Base-by-base conservation (phyloP, 345 rosid genomes). In the Physaria fendleri region DNA sequence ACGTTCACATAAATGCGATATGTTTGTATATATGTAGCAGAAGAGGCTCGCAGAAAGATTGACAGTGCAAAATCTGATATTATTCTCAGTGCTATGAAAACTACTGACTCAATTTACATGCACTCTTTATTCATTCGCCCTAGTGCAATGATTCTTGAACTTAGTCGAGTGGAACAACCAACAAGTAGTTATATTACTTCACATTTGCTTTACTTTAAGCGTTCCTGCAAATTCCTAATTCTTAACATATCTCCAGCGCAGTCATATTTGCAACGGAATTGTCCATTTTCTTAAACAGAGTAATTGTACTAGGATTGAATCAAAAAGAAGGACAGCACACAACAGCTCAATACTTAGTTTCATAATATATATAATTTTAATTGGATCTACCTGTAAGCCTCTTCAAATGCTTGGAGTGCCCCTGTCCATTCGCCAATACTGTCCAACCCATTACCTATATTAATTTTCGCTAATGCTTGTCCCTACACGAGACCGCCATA, bases 381-480 rank as follows among this genome's bases (percentile, higher is more conserved):
- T 6, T 68, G 50, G 37, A 39, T 16, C 32, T 71, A 93, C 97
- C 95, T 83, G 64, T 85, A 79, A 28, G 85, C 87, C 61, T 83
- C 91, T 75, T 83, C 77, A 74, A 80, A 87, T 63, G 95, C 82
- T 33, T 71, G 62, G 57, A 89, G 79, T 57, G 97, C 97, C 49
- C 80, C 81, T 27, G 34, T 64, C 91, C 90, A 89, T 59, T 87
- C 80, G 40, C 92, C 97, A 25, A 66, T 66, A 59, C 71, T 73
- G 79, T 93, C 97, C 81, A 85, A 66, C 50, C 74, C 77, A 66
- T 75, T 73, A 56, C 99, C 99, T 12, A 89, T 83, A 61, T 77
- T 83, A 46, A 85, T 83, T 77, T 85, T 93, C 56, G 88, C 85
- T 27, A 85, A 52, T 44, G 92, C 96, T 76, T 85, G 96, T 65